phyloP scores from a whole-genome alignment of 805 yeast genomes.

The Starmerella bombi region DNA sequence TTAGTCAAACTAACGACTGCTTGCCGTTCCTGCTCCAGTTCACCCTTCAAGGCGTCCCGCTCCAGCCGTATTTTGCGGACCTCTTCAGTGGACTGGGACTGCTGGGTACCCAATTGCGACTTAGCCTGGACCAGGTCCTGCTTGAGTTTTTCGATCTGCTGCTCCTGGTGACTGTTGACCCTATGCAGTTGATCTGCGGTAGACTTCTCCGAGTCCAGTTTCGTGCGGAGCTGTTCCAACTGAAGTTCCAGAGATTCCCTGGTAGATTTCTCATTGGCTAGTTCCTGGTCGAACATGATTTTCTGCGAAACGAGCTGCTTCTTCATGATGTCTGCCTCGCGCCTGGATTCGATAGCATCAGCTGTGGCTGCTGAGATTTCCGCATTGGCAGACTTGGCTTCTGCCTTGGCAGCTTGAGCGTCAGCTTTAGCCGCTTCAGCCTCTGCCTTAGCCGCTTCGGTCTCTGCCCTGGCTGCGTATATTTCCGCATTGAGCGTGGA shows the following conservation, averaged over 20 bases:
- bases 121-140: constrained; percentile 21
- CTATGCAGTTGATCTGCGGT: not conserved
- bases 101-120: not conserved
- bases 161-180: constrained; percentile 9
- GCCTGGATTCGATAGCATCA: not conserved
- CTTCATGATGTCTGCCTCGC: constrained; percentile 6
- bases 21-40: constrained; percentile 2
- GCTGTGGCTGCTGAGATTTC: constrained; percentile 1
- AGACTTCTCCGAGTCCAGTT: constrained; percentile 9
- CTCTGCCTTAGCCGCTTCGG: constrained; percentile 18
- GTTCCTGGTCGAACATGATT: constrained; percentile 17
- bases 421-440: constrained; percentile 24
- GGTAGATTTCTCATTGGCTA: constrained; percentile 5
- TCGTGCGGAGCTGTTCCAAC: constrained; percentile 28
- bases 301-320: constrained; percentile 14
- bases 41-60: constrained; percentile 1
- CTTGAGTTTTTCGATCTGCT: constrained; percentile 25
- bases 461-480: constrained; percentile 25
- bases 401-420: constrained; percentile 20
- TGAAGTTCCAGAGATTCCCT: constrained; percentile 12
- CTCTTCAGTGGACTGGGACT: not conserved
- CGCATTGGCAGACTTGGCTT: not conserved
- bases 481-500: constrained; percentile 2
- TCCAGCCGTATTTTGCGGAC: constrained; percentile 3
- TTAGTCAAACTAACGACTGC: constrained; percentile 2